Percentiles rank a stretch among this genome's conserved stretches.
Conservation (phyloP, 371 early-diverging fungal species). For the Mycotypha africana region DNA sequence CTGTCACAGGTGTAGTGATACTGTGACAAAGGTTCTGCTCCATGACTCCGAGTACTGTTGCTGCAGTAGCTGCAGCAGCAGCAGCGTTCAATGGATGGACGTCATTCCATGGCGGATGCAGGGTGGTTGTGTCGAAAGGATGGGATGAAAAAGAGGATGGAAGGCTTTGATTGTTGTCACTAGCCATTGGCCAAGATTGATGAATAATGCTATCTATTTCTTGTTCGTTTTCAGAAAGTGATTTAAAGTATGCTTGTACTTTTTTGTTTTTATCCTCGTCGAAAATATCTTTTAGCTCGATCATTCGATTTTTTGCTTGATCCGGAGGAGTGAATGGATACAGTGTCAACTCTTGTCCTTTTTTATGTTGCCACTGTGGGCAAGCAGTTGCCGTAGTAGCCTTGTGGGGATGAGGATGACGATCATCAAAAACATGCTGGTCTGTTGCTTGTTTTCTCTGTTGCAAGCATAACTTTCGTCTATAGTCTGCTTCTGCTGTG, state of each 20-base stretch:
- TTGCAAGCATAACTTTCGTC: constrained; percentile 9
- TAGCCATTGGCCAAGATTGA: constrained; percentile 5
- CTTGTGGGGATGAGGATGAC: too few relatives aligned
- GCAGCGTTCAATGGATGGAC: constrained; percentile 1
- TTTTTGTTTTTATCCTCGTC: too few relatives aligned
- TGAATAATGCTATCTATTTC: constrained; percentile 6
- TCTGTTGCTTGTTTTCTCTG: constrained; percentile 13
- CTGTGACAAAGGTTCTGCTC: too few relatives aligned
- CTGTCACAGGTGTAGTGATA: neutral
- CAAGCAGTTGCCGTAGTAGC: too few relatives aligned
- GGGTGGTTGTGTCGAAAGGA: too few relatives aligned
- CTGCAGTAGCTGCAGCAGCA: neutral
- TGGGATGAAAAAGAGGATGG: too few relatives aligned
- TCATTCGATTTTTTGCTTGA: constrained; percentile 40
- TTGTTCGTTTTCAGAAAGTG: constrained; percentile 10
- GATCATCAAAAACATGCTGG: constrained; percentile 1
- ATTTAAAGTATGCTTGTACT: constrained; percentile 12
- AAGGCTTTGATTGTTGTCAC: too few relatives aligned
- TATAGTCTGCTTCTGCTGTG: constrained; percentile 8
- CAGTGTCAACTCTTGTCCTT: constrained; percentile 24
- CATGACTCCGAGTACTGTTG: too few relatives aligned
- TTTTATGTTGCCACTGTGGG: too few relatives aligned
- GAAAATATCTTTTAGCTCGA: constrained; percentile 38
- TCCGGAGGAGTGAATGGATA: constrained; percentile 43
- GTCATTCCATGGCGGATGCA: too few relatives aligned